Base-by-base conservation (phyloP, 1,284 basidiomycete genomes). In the Pseudomicrostroma phylloplanum region DNA sequence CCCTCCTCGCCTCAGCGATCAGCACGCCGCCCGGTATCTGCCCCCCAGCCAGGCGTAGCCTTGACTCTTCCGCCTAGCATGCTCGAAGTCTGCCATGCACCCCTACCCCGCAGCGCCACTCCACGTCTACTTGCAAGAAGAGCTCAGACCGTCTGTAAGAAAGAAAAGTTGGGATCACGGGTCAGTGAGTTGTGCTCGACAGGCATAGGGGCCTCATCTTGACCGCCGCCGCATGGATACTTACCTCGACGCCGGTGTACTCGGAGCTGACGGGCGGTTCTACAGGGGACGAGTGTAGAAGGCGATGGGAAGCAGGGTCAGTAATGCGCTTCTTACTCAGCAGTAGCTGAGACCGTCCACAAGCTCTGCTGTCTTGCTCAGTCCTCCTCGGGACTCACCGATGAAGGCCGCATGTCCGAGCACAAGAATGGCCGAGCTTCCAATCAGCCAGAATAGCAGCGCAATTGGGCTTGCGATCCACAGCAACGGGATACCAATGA, bases 251-350 rank as follows among this genome's bases (percentile, higher is more conserved):
- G 19, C 51, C 60, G n/a, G 89, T 86, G 70, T 92, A 93, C 79
- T 92, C 91, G 82, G 88, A 90, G 80, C 91, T 89, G 63, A 93
- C 86, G 21, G 91, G 91, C 11, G 90, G 91, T 80, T 93, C 91
- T 54, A 19, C 13, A 23, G n/a, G 51, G 13, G 51, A 15, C 21
- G 6, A 25, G 21, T 21, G 21, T 8, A 25, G 51, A 25, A 13
- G 13, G 51, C 21, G 21, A 25, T 12, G 43, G 4, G 51, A 25
- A 17, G 25, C 21, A 6, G 25, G 51, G 51, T 54, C 12, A 48
- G 46, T 11, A 48, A 48, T n/a, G 46, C 46, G 46, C 46, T n/a
- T 48, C 6, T 23, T 23, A 11, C 12, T n/a, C 7, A 7, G 46
- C 30, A 36, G 30, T 36, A 36, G 30, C 30, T 9, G 30, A 36